Percentiles rank a stretch among this genome's conserved stretches.
Conservation (phyloP, 768 basidiomycete genomes). For the Serpula lacrymans region DNA sequence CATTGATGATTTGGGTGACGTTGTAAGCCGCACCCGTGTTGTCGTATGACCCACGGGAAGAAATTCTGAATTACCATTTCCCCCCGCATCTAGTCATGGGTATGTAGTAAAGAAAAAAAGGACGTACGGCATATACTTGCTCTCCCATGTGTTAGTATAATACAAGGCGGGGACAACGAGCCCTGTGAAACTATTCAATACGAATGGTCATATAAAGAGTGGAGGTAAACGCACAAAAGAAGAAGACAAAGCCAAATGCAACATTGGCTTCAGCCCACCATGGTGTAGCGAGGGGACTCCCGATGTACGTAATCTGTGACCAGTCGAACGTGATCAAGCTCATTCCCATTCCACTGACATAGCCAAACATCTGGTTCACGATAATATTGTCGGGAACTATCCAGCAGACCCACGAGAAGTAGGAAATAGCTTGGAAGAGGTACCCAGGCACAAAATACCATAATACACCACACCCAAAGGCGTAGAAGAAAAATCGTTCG, state of each 20-base stretch:
- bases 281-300: conserved; percentile 65
- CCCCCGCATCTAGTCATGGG: background rate
- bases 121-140: conserved; percentile 55
- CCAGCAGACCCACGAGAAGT: conserved; percentile 62
- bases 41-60: conserved; percentile 63
- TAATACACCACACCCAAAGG: conserved; percentile 27
- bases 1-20: conserved; percentile 51
- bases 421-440: conserved; percentile 61
- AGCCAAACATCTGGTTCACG: conserved; percentile 78
- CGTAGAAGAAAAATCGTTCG: conserved; percentile 48
- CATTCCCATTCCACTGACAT: conserved; percentile 55
- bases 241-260: conserved; percentile 55
- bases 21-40: conserved; percentile 59
- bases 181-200: too few species aligned
- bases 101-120: background rate
- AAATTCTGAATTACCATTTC: conserved; percentile 37
- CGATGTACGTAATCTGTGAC: conserved; percentile 53
- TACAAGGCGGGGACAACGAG: conserved; percentile 61
- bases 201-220: conserved; percentile 14
- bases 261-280: conserved; percentile 85
- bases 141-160: conserved; percentile 64
- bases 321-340: conserved; percentile 80
- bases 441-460: conserved; percentile 73
- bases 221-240: conserved; percentile 50
- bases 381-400: conserved; percentile 66